Evolutionary conservation across 2,329 filamentous ascomycete genomes (phyloP), one percentile per base, ranked within the genome.

Genomic region (Teratosphaeria nubilosa): DNA sequence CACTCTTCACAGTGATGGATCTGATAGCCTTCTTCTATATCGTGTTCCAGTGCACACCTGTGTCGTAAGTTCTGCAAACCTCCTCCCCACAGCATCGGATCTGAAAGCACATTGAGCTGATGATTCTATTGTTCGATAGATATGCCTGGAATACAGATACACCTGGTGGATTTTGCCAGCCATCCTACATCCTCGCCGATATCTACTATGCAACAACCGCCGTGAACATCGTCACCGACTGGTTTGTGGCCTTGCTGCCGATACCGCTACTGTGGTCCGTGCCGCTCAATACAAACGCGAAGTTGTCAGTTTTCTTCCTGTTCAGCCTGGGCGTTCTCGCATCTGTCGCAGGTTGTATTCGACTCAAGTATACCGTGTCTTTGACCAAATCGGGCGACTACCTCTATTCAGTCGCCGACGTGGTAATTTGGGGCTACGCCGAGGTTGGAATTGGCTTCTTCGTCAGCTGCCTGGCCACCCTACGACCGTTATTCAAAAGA

Each of bases 181-280:
- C 66, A 1, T 57, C 65, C 0, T 56, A 60, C 22, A 63, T 63
- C 25, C 64, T 70, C 11, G 66, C 68, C 31, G 61, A 71, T 53
- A 63, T 72, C 10, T 74, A 74, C 57, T 73, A 72, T 50, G 68
- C 68, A 37, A 68, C 67, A 14, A 71, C 71, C 1, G 68, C 72
- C 1, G 67, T 73, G 51, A 73, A 74, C 56, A 74, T 73, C 31
- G 60, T 67, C 7, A 71, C 69, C 0, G 72, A 74, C 32, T 74
- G 71, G 71, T 69, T 70, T 56, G 71, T 66, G 25, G 71, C 71
- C 0, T 58, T 73, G 5, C 63, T 73, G 63, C 76, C 75, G 0
- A 68, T 77, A 25, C 74, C 74, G 0, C 69, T 77, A 2, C 68
- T 77, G 13, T 76, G 74, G 74, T 70, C 69, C 30, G 66, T 77